Evolutionary conservation across 2,329 filamentous ascomycete species (phyloP).

Genomic region (Fusarium xyrophilum): DNA sequence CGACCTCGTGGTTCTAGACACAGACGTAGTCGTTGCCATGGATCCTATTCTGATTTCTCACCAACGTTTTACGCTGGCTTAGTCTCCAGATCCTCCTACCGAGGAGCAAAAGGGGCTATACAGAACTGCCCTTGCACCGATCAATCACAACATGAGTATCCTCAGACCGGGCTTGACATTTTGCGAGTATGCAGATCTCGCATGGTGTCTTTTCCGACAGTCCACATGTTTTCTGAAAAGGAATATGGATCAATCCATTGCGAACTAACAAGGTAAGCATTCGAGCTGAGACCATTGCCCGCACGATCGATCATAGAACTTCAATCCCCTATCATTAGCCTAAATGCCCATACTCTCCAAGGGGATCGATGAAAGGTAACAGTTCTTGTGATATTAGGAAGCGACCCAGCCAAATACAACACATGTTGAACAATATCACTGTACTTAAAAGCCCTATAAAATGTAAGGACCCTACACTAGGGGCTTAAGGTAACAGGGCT

Average conservation of each 20-base stretch:
- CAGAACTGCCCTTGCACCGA: neutral
- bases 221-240: neutral
- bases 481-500: no score
- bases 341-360: neutral
- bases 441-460: no score
- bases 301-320: constrained; percentile 4
- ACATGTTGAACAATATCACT: no score
- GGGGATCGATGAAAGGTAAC: neutral
- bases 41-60: constrained; percentile 10
- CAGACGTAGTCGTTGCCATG: constrained; percentile 10
- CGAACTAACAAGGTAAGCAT: neutral
- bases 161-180: constrained; percentile 10
- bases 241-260: neutral
- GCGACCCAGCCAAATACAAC: neutral
- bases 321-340: neutral
- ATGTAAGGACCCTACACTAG: no score
- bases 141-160: constrained; percentile 3
- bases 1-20: constrained; percentile 5
- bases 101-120: neutral
- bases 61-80: neutral
- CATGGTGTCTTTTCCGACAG: neutral
- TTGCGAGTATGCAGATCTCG: neutral
- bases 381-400: neutral
- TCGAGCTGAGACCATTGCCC: neutral
- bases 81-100: neutral